phyloP scores from a whole-genome alignment of 2,329 filamentous ascomycete species.

The Alternaria arbusti region DNA sequence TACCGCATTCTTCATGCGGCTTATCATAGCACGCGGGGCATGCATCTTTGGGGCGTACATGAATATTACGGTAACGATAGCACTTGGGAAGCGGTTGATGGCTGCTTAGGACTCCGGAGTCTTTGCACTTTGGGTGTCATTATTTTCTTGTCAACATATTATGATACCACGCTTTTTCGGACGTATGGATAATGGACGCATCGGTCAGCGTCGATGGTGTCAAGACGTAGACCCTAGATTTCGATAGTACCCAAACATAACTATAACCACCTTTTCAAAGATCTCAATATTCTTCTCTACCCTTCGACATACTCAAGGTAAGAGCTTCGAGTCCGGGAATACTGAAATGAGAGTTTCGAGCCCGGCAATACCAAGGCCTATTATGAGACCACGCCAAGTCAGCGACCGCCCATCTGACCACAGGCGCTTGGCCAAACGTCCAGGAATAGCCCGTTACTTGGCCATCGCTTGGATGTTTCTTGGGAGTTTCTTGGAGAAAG shows the following conservation, averaged over 20 bases:
- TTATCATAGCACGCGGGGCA: background rate
- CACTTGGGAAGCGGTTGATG: background rate
- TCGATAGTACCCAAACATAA: background rate
- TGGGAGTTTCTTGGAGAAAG: background rate
- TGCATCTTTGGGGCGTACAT: background rate
- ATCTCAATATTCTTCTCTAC: background rate
- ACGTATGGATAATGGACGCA: conserved; percentile 1
- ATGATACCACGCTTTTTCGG: conserved; percentile 24
- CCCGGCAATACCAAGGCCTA: background rate
- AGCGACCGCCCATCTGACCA: background rate
- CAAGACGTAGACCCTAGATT: background rate
- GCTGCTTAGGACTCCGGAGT: background rate
- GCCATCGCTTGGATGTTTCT: background rate
- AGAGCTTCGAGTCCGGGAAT: background rate
- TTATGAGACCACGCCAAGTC: background rate
- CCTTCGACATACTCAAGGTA: no score
- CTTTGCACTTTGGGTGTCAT: background rate
- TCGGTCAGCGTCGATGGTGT: background rate
- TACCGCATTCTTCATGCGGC: background rate
- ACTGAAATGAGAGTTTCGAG: background rate
- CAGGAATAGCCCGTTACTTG: background rate
- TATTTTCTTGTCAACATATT: background rate
- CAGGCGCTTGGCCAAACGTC: background rate
- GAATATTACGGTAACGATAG: conserved; percentile 1
- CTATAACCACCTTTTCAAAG: background rate